These are phyloP conservation scores for Quercus aquifolioides DNA, from an alignment of 306 rosid species.

Conservation along the genomic window DNA sequence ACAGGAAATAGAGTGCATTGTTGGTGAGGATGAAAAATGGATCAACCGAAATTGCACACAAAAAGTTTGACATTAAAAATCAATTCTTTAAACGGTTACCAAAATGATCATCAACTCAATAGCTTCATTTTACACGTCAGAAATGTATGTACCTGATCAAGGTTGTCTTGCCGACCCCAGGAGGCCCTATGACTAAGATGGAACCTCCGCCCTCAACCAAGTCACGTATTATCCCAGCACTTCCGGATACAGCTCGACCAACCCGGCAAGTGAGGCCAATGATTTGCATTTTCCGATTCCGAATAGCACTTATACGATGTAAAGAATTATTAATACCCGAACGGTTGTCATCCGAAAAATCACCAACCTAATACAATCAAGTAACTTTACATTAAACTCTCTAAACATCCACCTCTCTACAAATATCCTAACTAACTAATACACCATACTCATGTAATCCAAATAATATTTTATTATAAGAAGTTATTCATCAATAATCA, in stretches of 20 bases:
- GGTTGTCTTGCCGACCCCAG: constrained; percentile 98
- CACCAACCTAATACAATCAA: constrained; percentile 68
- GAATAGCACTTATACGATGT: constrained; percentile 93
- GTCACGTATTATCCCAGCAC: constrained; percentile 89
- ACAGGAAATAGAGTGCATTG: not conserved
- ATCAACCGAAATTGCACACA: not conserved
- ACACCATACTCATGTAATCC: not conserved
- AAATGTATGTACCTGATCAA: constrained; percentile 64
- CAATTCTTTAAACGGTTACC: not conserved
- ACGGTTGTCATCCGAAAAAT: constrained; percentile 97
- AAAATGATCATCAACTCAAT: not conserved
- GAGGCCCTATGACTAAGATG: constrained; percentile 95
- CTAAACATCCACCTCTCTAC: not conserved
- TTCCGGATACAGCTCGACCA: constrained; percentile 84
- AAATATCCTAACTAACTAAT: not conserved
- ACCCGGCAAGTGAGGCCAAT: constrained; percentile 98
- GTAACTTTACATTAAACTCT: constrained; percentile 1
- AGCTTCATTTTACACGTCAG: not conserved
- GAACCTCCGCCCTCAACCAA: constrained; percentile 77
- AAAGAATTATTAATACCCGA: constrained; percentile 89
- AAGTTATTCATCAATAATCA: constrained; percentile 2
- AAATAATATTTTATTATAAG: not conserved
- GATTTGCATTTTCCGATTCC: constrained; percentile 85
- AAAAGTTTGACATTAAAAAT: not conserved
- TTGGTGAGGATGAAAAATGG: not conserved